Evolutionary conservation across 768 basidiomycete species (phyloP).

Genomic region (Serendipita vermifera): DNA sequence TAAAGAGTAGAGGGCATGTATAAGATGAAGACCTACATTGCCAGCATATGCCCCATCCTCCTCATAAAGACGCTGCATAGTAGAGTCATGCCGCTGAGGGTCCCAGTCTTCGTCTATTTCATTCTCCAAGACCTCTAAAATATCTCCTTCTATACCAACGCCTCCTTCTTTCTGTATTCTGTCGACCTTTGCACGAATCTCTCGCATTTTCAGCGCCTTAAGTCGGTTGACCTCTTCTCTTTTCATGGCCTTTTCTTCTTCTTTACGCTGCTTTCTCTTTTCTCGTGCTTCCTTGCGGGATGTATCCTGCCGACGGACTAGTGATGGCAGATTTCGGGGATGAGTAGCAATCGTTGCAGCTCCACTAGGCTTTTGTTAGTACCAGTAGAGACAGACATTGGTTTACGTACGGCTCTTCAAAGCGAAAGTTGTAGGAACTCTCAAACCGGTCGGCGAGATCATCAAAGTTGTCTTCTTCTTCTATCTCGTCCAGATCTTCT

Average conservation of each 20-base stretch:
- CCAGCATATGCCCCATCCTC: constrained; percentile 30
- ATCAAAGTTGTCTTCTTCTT: constrained; percentile 67
- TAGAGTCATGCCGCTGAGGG: constrained; percentile 64
- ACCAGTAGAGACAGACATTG: not conserved
- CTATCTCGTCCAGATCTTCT: constrained; percentile 26
- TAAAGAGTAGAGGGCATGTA: not conserved
- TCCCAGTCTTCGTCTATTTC: constrained; percentile 94
- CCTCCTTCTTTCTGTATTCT: constrained; percentile 61
- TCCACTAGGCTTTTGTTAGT: constrained; percentile 32
- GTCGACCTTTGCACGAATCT: constrained; percentile 63
- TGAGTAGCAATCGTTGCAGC: constrained; percentile 54
- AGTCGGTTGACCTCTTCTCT: constrained; percentile 72
- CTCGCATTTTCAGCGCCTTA: constrained; percentile 74
- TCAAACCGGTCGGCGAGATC: constrained; percentile 88
- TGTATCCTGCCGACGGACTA: constrained; percentile 59
- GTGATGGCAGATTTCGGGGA: constrained; percentile 45
- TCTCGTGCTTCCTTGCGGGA: constrained; percentile 77
- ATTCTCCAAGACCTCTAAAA: constrained; percentile 27
- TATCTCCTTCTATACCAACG: constrained; percentile 28
- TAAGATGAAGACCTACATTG: constrained; percentile 18
- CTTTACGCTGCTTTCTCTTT: constrained; percentile 62
- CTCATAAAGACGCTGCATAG: constrained; percentile 66
- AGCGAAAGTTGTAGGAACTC: constrained; percentile 94
- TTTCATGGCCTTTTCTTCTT: constrained; percentile 57
- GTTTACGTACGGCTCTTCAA: constrained; percentile 77